Evolutionary conservation across 352 stramenopile species (phyloP), one percentile per base, ranked within the genome.

Genomic region (Globisporangium nagaii): DNA sequence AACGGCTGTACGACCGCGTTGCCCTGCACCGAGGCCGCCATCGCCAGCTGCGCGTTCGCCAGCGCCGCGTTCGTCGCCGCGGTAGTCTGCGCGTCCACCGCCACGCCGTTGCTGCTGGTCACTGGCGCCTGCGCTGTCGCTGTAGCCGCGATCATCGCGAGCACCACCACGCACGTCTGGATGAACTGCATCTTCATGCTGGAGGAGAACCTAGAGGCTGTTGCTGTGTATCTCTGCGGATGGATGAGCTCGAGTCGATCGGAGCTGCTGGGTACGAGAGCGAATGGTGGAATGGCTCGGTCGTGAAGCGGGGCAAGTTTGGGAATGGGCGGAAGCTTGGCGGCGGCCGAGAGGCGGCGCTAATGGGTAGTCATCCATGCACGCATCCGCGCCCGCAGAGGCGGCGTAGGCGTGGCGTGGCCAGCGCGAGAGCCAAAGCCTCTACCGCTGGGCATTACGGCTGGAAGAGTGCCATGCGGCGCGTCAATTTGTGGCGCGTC

Each of bases 1-100:
- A 62, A 62, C 12, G 56, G 56, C 39, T 62, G 56, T 22, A 57
- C 56, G 24, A 30, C 27, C 8, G 56, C 56, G 40, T 62, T 57
- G 13, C 47, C 42, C 27, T 62, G 56, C 10, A n/a, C n/a, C n/a
- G n/a, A n/a, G n/a, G n/a, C n/a, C n/a, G n/a, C n/a, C n/a, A n/a
- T n/a, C n/a, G 3, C 2, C 25, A 31, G 37, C 19, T 34, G 46
- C 20, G 20, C 35, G 10, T 35, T 41, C n/a, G 51, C 31, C 12
- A 19, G 8, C 12, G 27, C 22, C 19, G 28, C 19, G 20, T 40
- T 27, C 17, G n/a, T 19, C 12, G 10, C 24, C 13, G 35, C 31
- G 30, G 12, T 25, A 17, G 19, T 30, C 10, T 6, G 35, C 20
- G 13, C 24, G n/a, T n/a, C n/a, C n/a, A n/a, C n/a, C n/a, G n/a